phyloP scores from a whole-genome alignment of 1,139 yeast species.

The Geotrichum australiense region DNA sequence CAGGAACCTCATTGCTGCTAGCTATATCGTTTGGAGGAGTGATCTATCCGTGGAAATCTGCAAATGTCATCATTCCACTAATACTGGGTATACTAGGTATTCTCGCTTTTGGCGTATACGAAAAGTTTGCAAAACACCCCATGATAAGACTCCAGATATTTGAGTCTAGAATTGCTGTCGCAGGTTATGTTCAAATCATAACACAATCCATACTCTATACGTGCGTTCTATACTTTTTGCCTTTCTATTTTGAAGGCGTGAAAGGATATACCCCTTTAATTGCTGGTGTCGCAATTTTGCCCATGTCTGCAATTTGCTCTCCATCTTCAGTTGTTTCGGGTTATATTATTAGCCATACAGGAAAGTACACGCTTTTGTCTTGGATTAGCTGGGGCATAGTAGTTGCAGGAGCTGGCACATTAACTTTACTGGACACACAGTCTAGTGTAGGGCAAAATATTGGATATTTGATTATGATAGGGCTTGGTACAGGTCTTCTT shows the following conservation, averaged over 20 bases:
- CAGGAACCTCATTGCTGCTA: constrained; percentile 39
- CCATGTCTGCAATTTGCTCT: constrained; percentile 48
- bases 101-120: constrained; percentile 42
- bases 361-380: constrained; percentile 35
- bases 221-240: constrained; percentile 38
- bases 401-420: constrained; percentile 47
- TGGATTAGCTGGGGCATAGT: constrained; percentile 41
- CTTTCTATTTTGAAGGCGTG: constrained; percentile 52
- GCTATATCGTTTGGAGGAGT: constrained; percentile 49
- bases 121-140: constrained; percentile 43
- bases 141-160: constrained; percentile 43
- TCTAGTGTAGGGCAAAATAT: constrained; percentile 40
- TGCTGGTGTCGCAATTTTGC: constrained; percentile 52
- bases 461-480: constrained; percentile 49
- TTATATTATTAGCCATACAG: constrained; percentile 39
- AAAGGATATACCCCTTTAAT: constrained; percentile 42
- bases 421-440: constrained; percentile 39
- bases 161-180: constrained; percentile 31
- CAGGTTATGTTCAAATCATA: constrained; percentile 36
- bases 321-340: constrained; percentile 44
- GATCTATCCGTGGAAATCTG: constrained; percentile 45
- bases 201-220: constrained; percentile 41
- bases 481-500: constrained; percentile 48
- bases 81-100: constrained; percentile 44
- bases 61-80: constrained; percentile 47